Evolutionary conservation across 2,329 filamentous ascomycete genomes (phyloP), one percentile per base, ranked within the genome.

Genomic region (Magnaporthales sp.): DNA sequence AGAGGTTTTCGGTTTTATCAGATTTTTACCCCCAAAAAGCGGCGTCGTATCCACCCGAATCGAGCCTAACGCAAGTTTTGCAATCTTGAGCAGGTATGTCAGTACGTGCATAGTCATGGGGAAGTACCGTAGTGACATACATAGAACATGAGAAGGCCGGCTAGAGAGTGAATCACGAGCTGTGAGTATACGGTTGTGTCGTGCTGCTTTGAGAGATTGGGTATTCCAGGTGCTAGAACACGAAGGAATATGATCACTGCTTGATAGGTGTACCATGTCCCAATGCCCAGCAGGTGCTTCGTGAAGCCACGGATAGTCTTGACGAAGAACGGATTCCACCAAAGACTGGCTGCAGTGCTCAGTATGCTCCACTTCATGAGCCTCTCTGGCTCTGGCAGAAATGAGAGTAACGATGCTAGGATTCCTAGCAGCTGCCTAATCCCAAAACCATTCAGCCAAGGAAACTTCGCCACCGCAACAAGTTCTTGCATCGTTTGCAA

Each of bases 271-370:
- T 91, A 91, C 82, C 90, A 90, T 65, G 86, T 82, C 3, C 80
- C 78, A 13, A 91, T 82, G 0, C 89, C 88, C 3, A 82, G 74
- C 32, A 91, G 80, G 67, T 85, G 87, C 68, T 78, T 82, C 30
- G 81, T 84, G 73, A 84, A 89, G 66, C 86, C 88, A n/a, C 84
- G 80, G 38, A 81, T 79, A 3, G 83, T 84, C 71, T 88, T 81
- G 38, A 85, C 81, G 70, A 91, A 85, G 67, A 83, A 84, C 0
- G 88, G 88, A 69, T 91, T 91, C 89, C 89, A 91, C 83, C 86
- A 89, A 13, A 83, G 76, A 3, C 86, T 83, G 22, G 83, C 71
- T 2, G 86, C 70, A 46, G 83, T 83, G 13, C 82, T 76, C 65
- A 77, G 70, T 24, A 89, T 75, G 24, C 83, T 80, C 72, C 80